Base-by-base conservation (phyloP, 441 rosid species). In the Populus hybrid region DNA sequence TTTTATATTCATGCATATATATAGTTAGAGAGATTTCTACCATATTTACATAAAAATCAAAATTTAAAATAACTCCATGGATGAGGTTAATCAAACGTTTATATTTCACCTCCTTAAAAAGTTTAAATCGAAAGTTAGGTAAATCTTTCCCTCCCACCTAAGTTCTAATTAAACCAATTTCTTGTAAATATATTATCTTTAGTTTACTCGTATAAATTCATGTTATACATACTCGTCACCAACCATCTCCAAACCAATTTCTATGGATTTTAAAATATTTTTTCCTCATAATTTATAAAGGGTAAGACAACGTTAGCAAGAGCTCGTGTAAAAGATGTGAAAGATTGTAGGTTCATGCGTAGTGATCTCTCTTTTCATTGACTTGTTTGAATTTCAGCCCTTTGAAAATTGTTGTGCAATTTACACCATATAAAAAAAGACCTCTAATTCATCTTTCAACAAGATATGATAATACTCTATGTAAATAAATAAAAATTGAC, bases 291-390 rank as follows among this genome's bases (percentile, higher is more conserved):
- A 1, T 53, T 18, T 53, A 53, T 18, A 3, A 29, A 6, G 2
- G 61, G 61, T 6, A 53, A 53, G 61, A 53, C 61, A 18, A 53
- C 7, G 2, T 6, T 53, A 53, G 61, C 61, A 53, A 16, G 61
- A 53, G 6, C 61, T 53, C 61, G 61, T 53, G 61, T 53, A 10
- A 36, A n/a, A 69, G 9, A n/a, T 24, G 31, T 11, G 38, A 2
- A 72, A 23, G 66, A n/a, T 29, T 28, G 5, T 14, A 53, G 8
- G 11, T 28, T 50, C 77, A 29, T 40, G 3, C 69, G 69, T 56
- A 31, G 31, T 53, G 73, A 68, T 65, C 36, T 74, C 74, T 81
- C 76, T 64, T 77, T 77, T 77, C 75, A 79, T 83, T 86, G 89
- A 86, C 86, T 78, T 36, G 76, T 21, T 74, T 76, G 45, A 72